A percentile compares a stretch with the other conserved stretches of the same genome.
Evolutionary conservation across 176 grass and related monocot species (phyloP).

Genomic region (Ananas comosus): DNA sequence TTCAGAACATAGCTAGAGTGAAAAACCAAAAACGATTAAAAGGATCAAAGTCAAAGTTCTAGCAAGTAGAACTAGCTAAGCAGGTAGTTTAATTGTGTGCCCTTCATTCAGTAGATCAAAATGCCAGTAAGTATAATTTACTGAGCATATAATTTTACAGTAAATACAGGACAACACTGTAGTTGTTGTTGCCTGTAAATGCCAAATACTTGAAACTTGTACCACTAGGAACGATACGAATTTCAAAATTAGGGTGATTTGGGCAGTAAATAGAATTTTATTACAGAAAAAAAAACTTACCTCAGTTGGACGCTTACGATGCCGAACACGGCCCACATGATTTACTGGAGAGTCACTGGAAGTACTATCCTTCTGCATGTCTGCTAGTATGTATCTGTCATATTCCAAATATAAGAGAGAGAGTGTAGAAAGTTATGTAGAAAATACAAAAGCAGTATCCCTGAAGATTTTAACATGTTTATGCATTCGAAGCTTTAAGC

Average conservation of each 20-base stretch:
- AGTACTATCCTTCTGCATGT: slow-evolving; percentile 38
- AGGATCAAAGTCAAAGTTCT: too few species aligned
- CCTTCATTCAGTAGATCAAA: too few species aligned
- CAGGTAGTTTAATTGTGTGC: too few species aligned
- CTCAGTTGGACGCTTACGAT: slow-evolving; percentile 37
- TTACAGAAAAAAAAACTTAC: slow-evolving; percentile 10
- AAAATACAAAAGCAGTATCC: neutral
- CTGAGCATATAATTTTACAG: too few species aligned
- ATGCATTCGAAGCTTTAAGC: neutral
- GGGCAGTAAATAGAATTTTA: neutral
- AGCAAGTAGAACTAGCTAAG: too few species aligned
- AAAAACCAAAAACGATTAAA: too few species aligned
- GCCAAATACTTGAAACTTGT: too few species aligned
- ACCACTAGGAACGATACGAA: neutral
- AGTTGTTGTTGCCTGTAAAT: neutral
- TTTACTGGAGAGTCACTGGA: slow-evolving; percentile 30
- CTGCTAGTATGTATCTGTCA: slow-evolving; percentile 10
- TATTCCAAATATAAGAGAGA: neutral
- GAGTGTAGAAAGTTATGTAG: neutral
- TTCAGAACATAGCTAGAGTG: too few species aligned
- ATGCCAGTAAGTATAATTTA: too few species aligned
- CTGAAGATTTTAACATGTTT: neutral
- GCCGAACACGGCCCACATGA: slow-evolving; percentile 32
- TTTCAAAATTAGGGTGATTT: neutral
- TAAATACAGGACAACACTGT: neutral